These are phyloP conservation scores for Suillus occidentalis DNA, from an alignment of 768 basidiomycete genomes.

Conservation along the genomic window DNA sequence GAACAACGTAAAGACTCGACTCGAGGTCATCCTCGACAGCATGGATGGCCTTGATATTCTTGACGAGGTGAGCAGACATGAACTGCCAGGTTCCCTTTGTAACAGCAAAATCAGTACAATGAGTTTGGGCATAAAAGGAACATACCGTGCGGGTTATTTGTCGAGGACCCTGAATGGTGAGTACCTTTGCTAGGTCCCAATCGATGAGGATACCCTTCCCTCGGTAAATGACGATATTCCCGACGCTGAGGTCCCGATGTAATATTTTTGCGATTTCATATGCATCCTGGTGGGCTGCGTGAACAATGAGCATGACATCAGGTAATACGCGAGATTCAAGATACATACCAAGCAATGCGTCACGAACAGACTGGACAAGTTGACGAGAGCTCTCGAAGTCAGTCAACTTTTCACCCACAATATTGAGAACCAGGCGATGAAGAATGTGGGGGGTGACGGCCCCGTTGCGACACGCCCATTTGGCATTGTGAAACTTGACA, in stretches of 20 bases:
- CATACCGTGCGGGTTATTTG: background rate
- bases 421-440: background rate
- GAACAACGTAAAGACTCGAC: background rate
- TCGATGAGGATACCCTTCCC: constrained; percentile 2
- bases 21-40: constrained; percentile 1
- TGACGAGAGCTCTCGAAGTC: no score
- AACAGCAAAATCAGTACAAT: background rate
- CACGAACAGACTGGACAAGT: no score
- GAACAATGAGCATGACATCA: background rate
- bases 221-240: constrained; percentile 4
- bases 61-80: background rate
- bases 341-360: no score
- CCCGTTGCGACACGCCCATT: background rate
- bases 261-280: background rate
- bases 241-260: constrained; percentile 5
- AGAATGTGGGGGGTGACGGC: constrained; percentile 3
- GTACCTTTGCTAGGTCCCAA: constrained; percentile 8
- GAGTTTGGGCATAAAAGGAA: background rate
- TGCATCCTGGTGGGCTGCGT: constrained; percentile 4
- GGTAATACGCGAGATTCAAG: background rate
- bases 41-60: background rate
- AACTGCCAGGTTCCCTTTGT: constrained; percentile 8
- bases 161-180: background rate
- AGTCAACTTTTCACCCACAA: no score
- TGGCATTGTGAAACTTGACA: background rate